Base-by-base conservation (phyloP, 2,329 filamentous ascomycete genomes). In the Cordyceps cicadae region DNA sequence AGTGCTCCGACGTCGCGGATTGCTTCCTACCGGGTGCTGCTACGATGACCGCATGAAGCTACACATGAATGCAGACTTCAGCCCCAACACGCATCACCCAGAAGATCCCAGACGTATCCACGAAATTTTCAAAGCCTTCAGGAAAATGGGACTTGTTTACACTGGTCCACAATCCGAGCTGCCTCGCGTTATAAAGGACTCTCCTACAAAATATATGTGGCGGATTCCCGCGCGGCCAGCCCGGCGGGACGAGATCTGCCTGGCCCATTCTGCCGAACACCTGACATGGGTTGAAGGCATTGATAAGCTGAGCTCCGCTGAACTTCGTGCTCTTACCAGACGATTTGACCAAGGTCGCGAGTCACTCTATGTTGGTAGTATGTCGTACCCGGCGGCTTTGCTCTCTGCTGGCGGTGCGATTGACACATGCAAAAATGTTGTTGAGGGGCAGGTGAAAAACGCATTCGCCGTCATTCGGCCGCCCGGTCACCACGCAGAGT, bases 11-110 rank as follows among this genome's bases (percentile, higher is more conserved):
- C 74, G 75, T 61, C 77, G 74, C 43, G 78, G 79, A 2, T 74
- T 84, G 29, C 77, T 90, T 1, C 84, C 87, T 0, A 92, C 89
- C 0, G 90, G 90, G 3, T 85, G 88, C 63, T 93, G 90, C 66
- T 99, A 97, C 71, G 94, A 99, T 75, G 87, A 90, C 61, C 86
- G 93, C 37, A 99, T 99, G 94, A 91, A 94, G 63, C 88, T 95
- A 63, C 94, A 99, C 71, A 89, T 92, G 59, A 96, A 97, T 70
- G 86, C 90, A 17, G 87, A 90, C 70, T 87, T 85, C 69, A 84
- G 82, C 19, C 81, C 82, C 1, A 83, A 86, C 53, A 88, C 93
- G 24, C 87, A 95, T 56, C 94, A 99, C 69, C 94, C 94, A 0
- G 94, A 99, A 73, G 94, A 99, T 68, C 94, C 94, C 1, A 82